Base-by-base conservation (phyloP, 2,329 filamentous ascomycete species). In the Aureobasidium sp. region DNA sequence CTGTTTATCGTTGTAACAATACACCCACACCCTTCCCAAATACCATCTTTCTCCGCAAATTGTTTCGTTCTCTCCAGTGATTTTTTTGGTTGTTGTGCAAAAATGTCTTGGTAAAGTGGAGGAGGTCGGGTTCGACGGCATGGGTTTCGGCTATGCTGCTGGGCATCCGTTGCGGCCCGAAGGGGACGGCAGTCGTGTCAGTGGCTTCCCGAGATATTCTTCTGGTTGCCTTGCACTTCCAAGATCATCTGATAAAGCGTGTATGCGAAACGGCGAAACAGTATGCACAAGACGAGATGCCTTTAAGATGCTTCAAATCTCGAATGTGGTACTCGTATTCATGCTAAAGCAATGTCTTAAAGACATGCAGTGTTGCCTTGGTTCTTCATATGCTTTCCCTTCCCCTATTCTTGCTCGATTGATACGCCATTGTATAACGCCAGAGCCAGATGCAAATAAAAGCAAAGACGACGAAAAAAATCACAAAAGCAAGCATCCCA, bases 1-100 rank as follows among this genome's bases (percentile, higher is more conserved):
- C 9, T 48, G 36, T 56, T 48, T 36, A 58, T 42, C 37, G 55
- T 48, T 48, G 55, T 59, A 56, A 47, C 53, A 59, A 47, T 39
- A 58, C 41, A 58, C 15, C 27, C 29, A 34, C 31, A n/a, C 27
- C 20, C n/a, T 45, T 37, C n/a, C 53, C 27, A 31, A 48, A 47
- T 58, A 58, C 55, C 55, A 58, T 22, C 20, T 55, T 29, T 14
- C 5, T 27, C 17, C 15, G 9, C 12, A 20, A 14, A 14, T 52
- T 17, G 4, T 49, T 17, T 39, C 17, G 22, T 27, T 17, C 29
- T 48, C 8, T 25, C 44, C 29, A 11, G 25, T 48, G 14, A 48
- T 25, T 36, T n/a, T n/a, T 48, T 31, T 48, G 31, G 27, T 51
- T 51, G 36, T 51, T 22, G 29, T 51, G 47, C 47, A 51, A 51